phyloP scores from a whole-genome alignment of 345 rosid species.

The Psidium friedrichsthalianum region DNA sequence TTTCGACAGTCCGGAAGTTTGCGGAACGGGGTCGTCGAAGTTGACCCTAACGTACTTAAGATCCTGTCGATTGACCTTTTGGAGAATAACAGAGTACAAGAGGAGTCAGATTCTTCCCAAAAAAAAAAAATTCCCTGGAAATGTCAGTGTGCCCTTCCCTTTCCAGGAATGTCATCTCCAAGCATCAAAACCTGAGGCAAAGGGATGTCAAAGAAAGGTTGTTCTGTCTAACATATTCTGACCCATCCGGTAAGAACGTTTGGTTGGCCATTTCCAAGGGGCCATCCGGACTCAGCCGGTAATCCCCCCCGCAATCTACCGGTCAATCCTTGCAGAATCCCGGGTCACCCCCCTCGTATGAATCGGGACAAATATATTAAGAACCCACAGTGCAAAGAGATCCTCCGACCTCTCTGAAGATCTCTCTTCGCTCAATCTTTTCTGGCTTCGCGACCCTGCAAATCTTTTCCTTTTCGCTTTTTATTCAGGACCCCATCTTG shows the following conservation, averaged over 20 bases:
- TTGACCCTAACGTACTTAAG: neutral
- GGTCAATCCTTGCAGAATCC: conserved; percentile 3
- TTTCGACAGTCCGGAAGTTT: neutral
- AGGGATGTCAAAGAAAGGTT: conserved; percentile 1
- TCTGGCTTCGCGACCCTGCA: neutral
- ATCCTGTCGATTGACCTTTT: neutral
- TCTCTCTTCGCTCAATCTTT: neutral
- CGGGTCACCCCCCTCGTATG: neutral
- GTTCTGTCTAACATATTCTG: conserved; percentile 14
- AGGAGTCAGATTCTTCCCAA: neutral
- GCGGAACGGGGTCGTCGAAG: neutral
- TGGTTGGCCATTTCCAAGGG: conserved; percentile 5
- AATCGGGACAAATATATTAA: neutral
- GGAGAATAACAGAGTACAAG: neutral
- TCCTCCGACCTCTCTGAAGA: neutral
- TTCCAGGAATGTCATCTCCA: neutral
- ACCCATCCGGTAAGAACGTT: conserved; percentile 12
- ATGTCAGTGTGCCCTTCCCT: neutral
- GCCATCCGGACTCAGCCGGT: neutral
- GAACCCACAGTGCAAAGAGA: neutral
- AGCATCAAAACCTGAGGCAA: neutral
- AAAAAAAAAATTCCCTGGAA: neutral
- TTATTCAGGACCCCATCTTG: neutral
- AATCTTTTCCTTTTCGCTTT: neutral
- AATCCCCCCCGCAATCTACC: neutral